A percentile compares a stretch with the other conserved stretches of the same genome.
Evolutionary conservation across 352 stramenopile species (phyloP).

Genomic region (Pythium dissotocum): DNA sequence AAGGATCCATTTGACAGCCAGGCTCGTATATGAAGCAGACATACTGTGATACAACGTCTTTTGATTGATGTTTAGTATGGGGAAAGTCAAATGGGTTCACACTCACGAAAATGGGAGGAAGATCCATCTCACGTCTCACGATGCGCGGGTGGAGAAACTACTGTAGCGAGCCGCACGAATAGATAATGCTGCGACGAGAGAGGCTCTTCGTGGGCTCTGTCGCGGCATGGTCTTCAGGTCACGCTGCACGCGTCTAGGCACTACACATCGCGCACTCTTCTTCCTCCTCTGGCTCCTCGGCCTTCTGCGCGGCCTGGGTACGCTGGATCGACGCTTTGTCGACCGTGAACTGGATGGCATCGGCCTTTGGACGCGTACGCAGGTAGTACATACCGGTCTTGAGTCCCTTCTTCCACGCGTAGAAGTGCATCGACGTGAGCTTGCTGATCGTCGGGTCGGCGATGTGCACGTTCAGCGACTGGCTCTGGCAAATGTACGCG

Average conservation of each 20-base stretch:
- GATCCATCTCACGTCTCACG: conserved; percentile 3
- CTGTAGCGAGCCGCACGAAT: conserved; percentile 11
- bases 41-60: background rate
- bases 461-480: conserved; percentile 99
- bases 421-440: conserved; percentile 99
- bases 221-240: background rate
- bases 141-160: background rate
- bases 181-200: conserved; percentile 18
- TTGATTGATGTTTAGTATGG: background rate
- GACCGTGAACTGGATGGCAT: conserved; percentile 99
- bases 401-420: conserved; percentile 99
- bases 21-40: no score
- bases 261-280: conserved; percentile 82
- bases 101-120: background rate
- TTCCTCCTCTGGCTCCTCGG: conserved; percentile 46
- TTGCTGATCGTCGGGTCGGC: conserved; percentile 97
- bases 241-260: conserved; percentile 39
- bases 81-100: conserved; percentile 1
- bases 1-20: no score
- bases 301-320: conserved; percentile 33
- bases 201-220: background rate
- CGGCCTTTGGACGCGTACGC: conserved; percentile 96
- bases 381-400: conserved; percentile 99
- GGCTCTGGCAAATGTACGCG: conserved; percentile 98
- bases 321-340: conserved; percentile 92